Conservation (phyloP, 23 red algal genomes). For the Chondrus crispus region DNA sequence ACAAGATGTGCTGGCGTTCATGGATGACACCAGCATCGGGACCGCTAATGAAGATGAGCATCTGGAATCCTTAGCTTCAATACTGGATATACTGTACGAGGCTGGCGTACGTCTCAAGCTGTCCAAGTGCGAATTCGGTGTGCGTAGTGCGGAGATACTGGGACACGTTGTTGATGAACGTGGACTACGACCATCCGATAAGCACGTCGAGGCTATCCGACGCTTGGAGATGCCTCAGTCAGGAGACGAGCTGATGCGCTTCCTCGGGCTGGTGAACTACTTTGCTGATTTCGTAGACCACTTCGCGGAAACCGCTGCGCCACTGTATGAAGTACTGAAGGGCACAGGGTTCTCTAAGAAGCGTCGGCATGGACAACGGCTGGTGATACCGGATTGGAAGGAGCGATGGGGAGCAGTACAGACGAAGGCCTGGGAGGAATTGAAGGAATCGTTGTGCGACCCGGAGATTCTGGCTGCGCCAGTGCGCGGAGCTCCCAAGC, state of each 20-base stretch:
- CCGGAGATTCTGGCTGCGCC: background rate
- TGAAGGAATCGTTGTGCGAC: background rate
- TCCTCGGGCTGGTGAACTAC: background rate
- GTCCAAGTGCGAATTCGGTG: background rate
- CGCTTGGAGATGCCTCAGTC: background rate
- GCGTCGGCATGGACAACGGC: background rate
- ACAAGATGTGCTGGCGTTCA: background rate
- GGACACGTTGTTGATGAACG: background rate
- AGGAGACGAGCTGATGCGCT: background rate
- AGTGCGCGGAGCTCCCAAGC: background rate
- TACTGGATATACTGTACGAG: background rate
- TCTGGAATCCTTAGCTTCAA: background rate
- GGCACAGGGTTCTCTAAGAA: background rate
- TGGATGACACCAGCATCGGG: background rate
- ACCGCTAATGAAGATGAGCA: background rate
- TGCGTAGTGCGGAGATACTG: background rate
- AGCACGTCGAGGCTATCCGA: background rate
- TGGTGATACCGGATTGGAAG: background rate
- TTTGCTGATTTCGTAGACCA: background rate
- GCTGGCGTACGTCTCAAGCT: constrained; percentile 4
- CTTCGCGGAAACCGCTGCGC: background rate
- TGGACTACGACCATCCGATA: background rate
- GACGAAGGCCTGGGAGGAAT: background rate
- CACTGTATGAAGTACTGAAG: constrained; percentile 2
- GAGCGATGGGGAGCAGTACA: background rate